A percentile compares a stretch with the other conserved stretches of the same genome.
phyloP scores from a whole-genome alignment of 1,284 basidiomycete species.

The Pascua guehoae region DNA sequence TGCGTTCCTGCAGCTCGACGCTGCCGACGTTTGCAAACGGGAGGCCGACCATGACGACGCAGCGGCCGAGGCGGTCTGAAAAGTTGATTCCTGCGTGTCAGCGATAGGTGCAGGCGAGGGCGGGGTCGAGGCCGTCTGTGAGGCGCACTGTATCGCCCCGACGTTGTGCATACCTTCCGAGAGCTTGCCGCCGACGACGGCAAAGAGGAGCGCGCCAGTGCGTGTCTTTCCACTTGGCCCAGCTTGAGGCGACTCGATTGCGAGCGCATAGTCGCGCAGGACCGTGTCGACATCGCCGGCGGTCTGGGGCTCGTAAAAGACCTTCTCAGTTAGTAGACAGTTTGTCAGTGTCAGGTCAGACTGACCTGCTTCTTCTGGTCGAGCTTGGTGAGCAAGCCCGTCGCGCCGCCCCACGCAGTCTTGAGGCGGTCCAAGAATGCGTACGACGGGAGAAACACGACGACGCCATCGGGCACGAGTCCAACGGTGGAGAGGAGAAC shows the following conservation, averaged over 20 bases:
- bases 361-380: slow-evolving; percentile 66
- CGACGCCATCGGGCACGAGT: slow-evolving; percentile 79
- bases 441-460: slow-evolving; percentile 94
- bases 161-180: slow-evolving; percentile 63
- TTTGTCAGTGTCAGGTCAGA: not conserved
- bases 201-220: slow-evolving; percentile 57
- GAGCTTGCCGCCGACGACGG: slow-evolving; percentile 93
- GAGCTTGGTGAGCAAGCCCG: slow-evolving; percentile 62
- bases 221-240: slow-evolving; percentile 1
- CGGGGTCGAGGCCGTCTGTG: too few relatives aligned
- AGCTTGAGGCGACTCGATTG: slow-evolving; percentile 46
- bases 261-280: slow-evolving; percentile 69
- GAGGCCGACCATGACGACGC: slow-evolving; percentile 83
- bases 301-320: slow-evolving; percentile 85
- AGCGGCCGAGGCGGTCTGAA: slow-evolving; percentile 79
- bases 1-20: slow-evolving; percentile 82
- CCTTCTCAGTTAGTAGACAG: slow-evolving; percentile 49
- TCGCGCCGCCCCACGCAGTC: slow-evolving; percentile 61
- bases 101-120: not conserved
- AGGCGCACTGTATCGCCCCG: not conserved
- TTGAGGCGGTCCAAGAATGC: slow-evolving; percentile 69
- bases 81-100: slow-evolving; percentile 72
- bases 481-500: slow-evolving; percentile 73
- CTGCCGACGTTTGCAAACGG: slow-evolving; percentile 92
- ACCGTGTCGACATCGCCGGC: slow-evolving; percentile 70